Conservation (phyloP, 148 eudicot species). For the Amaranthus palmeri region DNA sequence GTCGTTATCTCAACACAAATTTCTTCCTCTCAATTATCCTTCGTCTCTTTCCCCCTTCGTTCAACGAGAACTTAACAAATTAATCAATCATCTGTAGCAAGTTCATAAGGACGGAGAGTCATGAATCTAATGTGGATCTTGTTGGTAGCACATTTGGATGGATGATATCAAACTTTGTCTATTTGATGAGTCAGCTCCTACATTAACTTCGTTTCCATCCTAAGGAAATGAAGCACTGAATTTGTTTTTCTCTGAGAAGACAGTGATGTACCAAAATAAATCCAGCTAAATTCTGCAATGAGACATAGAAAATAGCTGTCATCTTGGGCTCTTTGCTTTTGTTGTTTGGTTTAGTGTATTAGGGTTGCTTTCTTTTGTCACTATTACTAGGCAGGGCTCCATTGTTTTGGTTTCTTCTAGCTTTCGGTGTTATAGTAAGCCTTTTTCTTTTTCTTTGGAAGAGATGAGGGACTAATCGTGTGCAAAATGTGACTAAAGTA, state of each 20-base stretch:
- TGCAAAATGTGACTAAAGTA: no score
- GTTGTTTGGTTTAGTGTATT: conserved; percentile 16
- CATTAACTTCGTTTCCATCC: conserved; percentile 10
- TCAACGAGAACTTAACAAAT: no score
- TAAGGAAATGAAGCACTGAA: conserved; percentile 6
- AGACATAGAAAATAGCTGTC: conserved; percentile 21
- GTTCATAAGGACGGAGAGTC: no score
- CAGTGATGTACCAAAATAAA: conserved; percentile 12
- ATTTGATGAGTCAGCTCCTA: conserved; percentile 25
- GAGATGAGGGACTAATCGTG: no score
- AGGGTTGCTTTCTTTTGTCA: not conserved
- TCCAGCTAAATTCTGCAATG: conserved; percentile 5
- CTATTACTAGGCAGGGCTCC: not conserved
- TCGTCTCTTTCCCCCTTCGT: no score
- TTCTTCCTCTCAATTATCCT: no score
- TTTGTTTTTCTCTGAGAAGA: conserved; percentile 15
- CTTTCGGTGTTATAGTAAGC: no score
- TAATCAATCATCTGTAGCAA: no score
- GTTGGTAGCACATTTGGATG: conserved; percentile 24
- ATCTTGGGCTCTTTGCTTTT: conserved; percentile 14
- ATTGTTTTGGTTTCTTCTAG: not conserved
- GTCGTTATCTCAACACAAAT: no score
- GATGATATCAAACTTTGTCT: conserved; percentile 38
- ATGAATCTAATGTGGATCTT: not conserved
- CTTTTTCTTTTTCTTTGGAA: no score